A percentile compares a stretch with the other conserved stretches of the same genome.
These are phyloP conservation scores for Prunus armeniaca DNA, from an alignment of 306 rosid genomes.

Conservation along the genomic window DNA sequence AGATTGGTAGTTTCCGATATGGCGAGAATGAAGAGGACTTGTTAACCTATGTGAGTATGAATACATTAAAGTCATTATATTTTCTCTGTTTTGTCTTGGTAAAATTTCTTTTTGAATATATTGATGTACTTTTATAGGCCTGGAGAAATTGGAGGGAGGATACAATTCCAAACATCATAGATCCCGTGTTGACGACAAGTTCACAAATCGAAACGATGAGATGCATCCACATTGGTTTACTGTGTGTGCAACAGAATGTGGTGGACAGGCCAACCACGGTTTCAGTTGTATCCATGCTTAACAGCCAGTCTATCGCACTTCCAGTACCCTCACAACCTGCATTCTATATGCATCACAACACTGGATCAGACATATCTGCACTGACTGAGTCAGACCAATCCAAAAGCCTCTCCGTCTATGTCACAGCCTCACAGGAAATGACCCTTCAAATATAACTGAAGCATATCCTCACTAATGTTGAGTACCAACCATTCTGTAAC, in stretches of 20 bases:
- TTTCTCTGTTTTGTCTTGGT: not conserved
- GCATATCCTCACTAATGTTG: not conserved
- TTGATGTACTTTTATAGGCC: not conserved
- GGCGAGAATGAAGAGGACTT: not conserved
- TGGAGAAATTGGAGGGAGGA: constrained; percentile 26
- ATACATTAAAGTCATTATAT: not conserved
- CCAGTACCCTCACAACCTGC: not conserved
- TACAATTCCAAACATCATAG: not conserved
- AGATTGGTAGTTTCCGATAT: not conserved
- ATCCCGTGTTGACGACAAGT: not conserved
- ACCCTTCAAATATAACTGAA: not conserved
- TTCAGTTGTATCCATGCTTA: not conserved
- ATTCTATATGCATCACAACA: not conserved
- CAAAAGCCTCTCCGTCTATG: not conserved
- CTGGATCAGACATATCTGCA: not conserved
- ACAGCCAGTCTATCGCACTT: not conserved
- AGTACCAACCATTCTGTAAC: not conserved
- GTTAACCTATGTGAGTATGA: constrained; percentile 13
- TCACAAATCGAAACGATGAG: constrained; percentile 2
- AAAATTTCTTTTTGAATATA: not conserved
- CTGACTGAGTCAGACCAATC: not conserved
- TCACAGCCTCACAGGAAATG: no score
- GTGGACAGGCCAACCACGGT: constrained; percentile 1
- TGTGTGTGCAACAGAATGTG: constrained; percentile 6
- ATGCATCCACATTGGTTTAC: constrained; percentile 20